A percentile compares a stretch with the other conserved stretches of the same genome.
phyloP scores from a whole-genome alignment of 768 basidiomycete species.

The Flagelloscypha sp. region DNA sequence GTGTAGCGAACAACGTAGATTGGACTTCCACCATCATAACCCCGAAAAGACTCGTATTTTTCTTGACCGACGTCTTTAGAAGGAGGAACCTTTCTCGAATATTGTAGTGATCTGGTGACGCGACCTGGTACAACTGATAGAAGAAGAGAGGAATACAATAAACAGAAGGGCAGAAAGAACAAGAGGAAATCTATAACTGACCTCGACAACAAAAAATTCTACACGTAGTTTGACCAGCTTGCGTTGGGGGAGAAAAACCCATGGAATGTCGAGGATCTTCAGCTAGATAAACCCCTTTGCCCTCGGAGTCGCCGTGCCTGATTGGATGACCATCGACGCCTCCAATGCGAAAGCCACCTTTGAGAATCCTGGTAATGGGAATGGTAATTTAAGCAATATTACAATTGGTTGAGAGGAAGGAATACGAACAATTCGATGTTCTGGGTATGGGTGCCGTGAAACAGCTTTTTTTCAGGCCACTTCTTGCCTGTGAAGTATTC shows the following conservation, averaged over 20 bases:
- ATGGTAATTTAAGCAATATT: too few relatives aligned
- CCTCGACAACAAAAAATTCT: conserved; percentile 12
- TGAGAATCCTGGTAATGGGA: conserved; percentile 10
- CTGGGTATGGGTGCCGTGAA: conserved; percentile 6
- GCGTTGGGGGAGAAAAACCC: conserved; percentile 6
- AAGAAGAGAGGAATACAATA: background rate
- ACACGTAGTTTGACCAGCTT: background rate
- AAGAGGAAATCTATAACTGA: too few relatives aligned
- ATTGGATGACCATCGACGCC: conserved; percentile 7
- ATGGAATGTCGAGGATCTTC: conserved; percentile 3
- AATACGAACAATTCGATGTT: conserved; percentile 11
- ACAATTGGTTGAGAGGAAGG: too few relatives aligned
- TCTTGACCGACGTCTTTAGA: conserved; percentile 3
- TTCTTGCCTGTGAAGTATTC: background rate
- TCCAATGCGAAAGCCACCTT: conserved; percentile 10
- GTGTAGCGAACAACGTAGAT: conserved; percentile 9
- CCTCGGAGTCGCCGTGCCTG: conserved; percentile 4
- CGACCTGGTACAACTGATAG: background rate
- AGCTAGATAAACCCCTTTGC: conserved; percentile 11
- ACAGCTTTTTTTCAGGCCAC: conserved; percentile 7
- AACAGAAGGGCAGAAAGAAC: too few relatives aligned
- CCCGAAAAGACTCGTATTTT: conserved; percentile 3
- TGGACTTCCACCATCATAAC: too few relatives aligned
- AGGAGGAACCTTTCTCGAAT: background rate
- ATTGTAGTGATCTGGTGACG: background rate